Evolutionary conservation across 1,139 yeast genomes (phyloP), one percentile per base, ranked within the genome.

Genomic region (Nadsonia starkeyi-henricii): DNA sequence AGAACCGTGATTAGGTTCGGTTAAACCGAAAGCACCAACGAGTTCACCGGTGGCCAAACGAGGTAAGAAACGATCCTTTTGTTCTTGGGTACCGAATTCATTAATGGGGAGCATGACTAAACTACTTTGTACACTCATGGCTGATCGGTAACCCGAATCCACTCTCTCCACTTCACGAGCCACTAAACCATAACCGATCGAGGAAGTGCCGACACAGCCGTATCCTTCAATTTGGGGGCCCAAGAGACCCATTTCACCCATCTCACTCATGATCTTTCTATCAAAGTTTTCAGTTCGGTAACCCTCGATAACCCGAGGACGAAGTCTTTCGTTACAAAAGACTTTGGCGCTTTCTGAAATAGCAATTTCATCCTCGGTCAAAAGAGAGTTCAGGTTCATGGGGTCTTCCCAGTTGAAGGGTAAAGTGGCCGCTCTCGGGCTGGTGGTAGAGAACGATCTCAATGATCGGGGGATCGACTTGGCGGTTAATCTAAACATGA

Each of bases 1-100:
- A 17, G 72, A 68, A 21, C 73, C 73, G 51, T 69, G 73, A 56
- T 70, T 68, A 44, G 73, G 73, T 57, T 69, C 73, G 15, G 73
- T 69, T 19, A 70, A 61, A 4, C 73, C 73, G 54, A 69, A 69
- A 51, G 72, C 68, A 37, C 73, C 73, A 33, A 70, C 60, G 20
- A 68, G 56, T 53, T 70, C 72, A n/a, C 72, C 73, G 20, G 64
- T 56, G 4, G 72, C 72, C 46, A 70, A 62, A 42, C 54, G 54
- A 12, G 74, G 73, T 49, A 69, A 57, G 51, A 63, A 66, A 20
- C 70, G 60, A 47, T 69, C 66, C 59, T 69, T 70, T 55, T 64
- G 70, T 53, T 67, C 73, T 48, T 59, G 62, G 8, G 70, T 61
- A 23, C 73, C 73, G 51, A 69, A 69, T 46, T 57, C 62, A 50